Evolutionary conservation across 164 flowering plant species (phyloP), one percentile per base, ranked within the genome.

Genomic region (Tinospora cordifolia): DNA sequence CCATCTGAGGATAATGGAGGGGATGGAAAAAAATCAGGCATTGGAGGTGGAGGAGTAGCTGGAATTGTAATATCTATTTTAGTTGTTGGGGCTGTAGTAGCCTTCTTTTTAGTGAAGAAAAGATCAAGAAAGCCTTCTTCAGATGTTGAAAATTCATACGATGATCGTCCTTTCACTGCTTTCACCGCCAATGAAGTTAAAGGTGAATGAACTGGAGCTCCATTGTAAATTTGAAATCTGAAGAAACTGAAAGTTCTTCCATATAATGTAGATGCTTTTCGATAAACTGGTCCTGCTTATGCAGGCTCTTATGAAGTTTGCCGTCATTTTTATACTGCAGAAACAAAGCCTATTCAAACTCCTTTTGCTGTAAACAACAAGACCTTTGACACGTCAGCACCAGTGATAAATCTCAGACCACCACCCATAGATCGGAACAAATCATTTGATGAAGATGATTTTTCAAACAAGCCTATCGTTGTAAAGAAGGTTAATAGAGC

Each of bases 381-480:
- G 77, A 76, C 82, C 24, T 73, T 83, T 74, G 90, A 95, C 63
- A 63, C 84, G 62, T 69, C 93, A 65, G 81, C 86, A 60, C 65
- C 87, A 27, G 21, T 54, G 60, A 75, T 87, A 39, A 87, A 74
- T 78, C 88, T 92, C 69, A 88, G 75, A 79, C 99, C 99, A 39
- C 97, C 97, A 40, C 96, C 98, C 2, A 67, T 79, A 49, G 98
- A 95, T 49, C 93, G 86, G 41, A 84, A 81, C 72, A 95, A 91
- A 74, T 92, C 97, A 69, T 89, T 92, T 77, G 97, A 88, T 72
- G 98, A 87, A 39, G 92, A 88, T 7, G 96, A 90, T 41, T 68
- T 81, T 69, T 66, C 87, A 63, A 80, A 70, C 60, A 87, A 86
- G 74, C 87, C 89, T 57, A 69, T 85, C 65, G 74, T 81, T 68